A percentile compares a stretch with the other conserved stretches of the same genome.
These are phyloP conservation scores for Termitomyces sp. DNA, from an alignment of 768 basidiomycete species.

Conservation along the genomic window DNA sequence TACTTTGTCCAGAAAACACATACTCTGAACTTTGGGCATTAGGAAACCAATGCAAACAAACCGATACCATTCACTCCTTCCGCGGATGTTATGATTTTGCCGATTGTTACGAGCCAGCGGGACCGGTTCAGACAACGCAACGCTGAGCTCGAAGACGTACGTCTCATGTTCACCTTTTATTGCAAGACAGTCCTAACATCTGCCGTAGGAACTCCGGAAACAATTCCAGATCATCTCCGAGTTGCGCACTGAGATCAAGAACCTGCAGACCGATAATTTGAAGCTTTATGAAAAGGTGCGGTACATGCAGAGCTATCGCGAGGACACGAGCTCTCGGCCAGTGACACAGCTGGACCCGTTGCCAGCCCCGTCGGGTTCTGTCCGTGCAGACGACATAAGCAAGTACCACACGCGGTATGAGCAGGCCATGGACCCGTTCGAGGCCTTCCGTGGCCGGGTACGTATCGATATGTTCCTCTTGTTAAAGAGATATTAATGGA, in stretches of 20 bases:
- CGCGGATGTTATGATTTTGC: conserved; percentile 93
- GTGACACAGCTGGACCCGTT: conserved; percentile 65
- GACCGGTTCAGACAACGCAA: conserved; percentile 98
- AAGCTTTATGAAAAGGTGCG: conserved; percentile 99
- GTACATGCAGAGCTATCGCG: conserved; percentile 96
- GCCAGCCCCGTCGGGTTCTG: conserved; percentile 34
- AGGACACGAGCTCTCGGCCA: conserved; percentile 55
- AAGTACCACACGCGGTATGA: conserved; percentile 92
- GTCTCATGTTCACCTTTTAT: not conserved
- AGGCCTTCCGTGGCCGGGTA: conserved; percentile 93
- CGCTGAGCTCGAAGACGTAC: conserved; percentile 91
- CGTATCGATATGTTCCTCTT: conserved; percentile 24
- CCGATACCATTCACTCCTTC: conserved; percentile 27
- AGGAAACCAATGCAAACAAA: conserved; percentile 11
- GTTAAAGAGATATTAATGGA: not conserved
- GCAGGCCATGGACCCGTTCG: conserved; percentile 97
- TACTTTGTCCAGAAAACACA: not conserved
- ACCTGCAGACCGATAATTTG: conserved; percentile 90
- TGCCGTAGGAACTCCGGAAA: conserved; percentile 78
- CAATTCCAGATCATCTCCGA: conserved; percentile 95
- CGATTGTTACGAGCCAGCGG: conserved; percentile 95
- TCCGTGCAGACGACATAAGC: conserved; percentile 66
- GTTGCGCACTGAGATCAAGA: conserved; percentile 87
- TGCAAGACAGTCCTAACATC: not conserved
- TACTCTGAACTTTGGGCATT: not conserved